Conservation (phyloP, 768 basidiomycete genomes). For the Psilocybe azurescens region DNA sequence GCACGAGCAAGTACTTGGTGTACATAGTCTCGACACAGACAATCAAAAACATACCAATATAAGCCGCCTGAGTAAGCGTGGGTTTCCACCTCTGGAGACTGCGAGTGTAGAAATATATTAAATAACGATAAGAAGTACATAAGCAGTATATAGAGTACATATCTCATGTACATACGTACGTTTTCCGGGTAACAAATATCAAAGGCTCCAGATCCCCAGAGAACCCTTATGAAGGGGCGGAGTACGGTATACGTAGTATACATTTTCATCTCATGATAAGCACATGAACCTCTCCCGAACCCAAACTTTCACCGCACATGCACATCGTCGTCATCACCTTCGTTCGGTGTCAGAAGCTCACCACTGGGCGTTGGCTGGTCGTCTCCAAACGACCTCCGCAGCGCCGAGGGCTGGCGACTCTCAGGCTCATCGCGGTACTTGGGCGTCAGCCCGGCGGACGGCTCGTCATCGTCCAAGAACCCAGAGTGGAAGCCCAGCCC, state of each 20-base stretch:
- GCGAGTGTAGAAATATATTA: neutral
- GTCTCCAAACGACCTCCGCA: neutral
- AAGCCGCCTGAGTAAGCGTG: too few relatives aligned
- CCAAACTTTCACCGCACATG: neutral
- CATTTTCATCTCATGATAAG: slow-evolving; percentile 11
- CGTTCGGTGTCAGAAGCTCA: neutral
- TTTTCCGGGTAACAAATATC: neutral
- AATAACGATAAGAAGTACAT: neutral
- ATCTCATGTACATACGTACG: neutral
- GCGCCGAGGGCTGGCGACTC: neutral
- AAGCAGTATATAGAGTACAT: neutral
- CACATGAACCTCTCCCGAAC: too few relatives aligned
- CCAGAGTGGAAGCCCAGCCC: slow-evolving; percentile 74
- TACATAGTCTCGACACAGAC: too few relatives aligned
- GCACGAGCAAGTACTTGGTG: too few relatives aligned
- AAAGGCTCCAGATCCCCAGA: neutral
- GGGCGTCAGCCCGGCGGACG: slow-evolving; percentile 38
- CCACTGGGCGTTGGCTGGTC: slow-evolving; percentile 2
- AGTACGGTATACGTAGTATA: slow-evolving; percentile 18
- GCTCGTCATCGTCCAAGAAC: slow-evolving; percentile 84
- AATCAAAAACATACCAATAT: too few relatives aligned
- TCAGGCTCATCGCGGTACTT: slow-evolving; percentile 62
- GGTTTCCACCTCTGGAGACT: too few relatives aligned
- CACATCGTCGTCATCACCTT: neutral
- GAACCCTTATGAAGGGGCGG: too few relatives aligned